Evolutionary conservation across 2,329 filamentous ascomycete genomes (phyloP).

Genomic region (Cyphellophora attinorum): DNA sequence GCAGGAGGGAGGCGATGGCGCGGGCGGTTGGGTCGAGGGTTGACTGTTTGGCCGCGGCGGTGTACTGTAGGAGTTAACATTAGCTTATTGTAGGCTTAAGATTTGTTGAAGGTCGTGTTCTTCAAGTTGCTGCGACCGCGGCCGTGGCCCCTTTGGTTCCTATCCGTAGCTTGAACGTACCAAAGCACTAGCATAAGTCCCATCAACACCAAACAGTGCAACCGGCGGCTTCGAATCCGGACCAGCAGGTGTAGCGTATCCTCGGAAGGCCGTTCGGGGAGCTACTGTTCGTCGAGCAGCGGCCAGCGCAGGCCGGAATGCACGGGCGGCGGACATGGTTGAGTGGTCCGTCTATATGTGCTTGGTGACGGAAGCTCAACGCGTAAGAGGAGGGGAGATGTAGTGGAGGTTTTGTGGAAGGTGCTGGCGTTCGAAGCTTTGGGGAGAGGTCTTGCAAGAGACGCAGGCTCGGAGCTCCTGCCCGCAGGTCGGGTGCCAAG

Average conservation of each 20-base stretch:
- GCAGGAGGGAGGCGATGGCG: conserved; percentile 62
- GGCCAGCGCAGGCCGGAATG: conserved; percentile 34
- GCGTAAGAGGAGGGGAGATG: conserved; percentile 10
- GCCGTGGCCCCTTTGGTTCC: no score
- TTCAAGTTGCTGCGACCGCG: no score
- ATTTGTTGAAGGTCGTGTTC: no score
- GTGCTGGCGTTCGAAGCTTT: no score
- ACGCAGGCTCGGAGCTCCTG: no score
- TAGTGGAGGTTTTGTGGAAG: no score
- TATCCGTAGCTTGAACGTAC: conserved; percentile 57
- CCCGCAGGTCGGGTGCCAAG: no score
- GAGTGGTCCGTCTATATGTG: not conserved
- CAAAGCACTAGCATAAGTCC: conserved; percentile 96
- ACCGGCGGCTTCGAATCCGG: conserved; percentile 69
- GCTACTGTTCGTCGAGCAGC: conserved; percentile 52
- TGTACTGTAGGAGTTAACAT: conserved; percentile 59
- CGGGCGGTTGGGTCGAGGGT: conserved; percentile 77
- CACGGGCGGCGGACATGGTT: conserved; percentile 19
- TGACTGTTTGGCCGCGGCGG: conserved; percentile 80
- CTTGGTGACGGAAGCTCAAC: conserved; percentile 4
- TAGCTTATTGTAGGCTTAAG: no score
- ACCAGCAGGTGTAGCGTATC: conserved; percentile 61
- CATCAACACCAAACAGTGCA: conserved; percentile 88
- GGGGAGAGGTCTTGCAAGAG: no score
- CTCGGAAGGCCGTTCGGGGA: conserved; percentile 55